Evolutionary conservation across 805 yeast genomes (phyloP).

Genomic region (Brettanomyces naardenensis): DNA sequence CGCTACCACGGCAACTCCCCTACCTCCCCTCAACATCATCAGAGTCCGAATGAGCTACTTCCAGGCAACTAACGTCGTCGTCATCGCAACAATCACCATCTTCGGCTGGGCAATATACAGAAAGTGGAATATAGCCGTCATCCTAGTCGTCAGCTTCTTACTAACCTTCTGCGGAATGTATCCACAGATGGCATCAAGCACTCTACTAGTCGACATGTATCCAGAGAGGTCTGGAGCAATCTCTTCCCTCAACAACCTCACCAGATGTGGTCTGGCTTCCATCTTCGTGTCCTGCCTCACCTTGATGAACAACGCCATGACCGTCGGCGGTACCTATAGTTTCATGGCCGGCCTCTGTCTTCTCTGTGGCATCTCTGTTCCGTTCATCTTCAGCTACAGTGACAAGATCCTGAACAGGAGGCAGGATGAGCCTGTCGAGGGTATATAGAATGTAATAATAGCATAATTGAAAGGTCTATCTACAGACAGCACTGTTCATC

Average conservation of each 20-base stretch:
- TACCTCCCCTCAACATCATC: not conserved
- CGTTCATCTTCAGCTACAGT: not conserved
- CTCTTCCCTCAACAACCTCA: slow-evolving; percentile 59
- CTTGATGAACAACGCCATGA: slow-evolving; percentile 46
- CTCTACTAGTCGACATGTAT: slow-evolving; percentile 63
- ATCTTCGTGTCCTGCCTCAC: slow-evolving; percentile 57
- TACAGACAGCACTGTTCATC: too few species aligned
- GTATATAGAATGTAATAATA: too few species aligned
- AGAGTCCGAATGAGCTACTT: not conserved
- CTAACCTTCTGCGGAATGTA: slow-evolving; percentile 52
- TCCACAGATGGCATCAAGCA: slow-evolving; percentile 47
- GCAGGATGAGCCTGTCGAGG: too few species aligned
- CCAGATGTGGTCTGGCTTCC: slow-evolving; percentile 64
- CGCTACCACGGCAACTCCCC: too few species aligned
- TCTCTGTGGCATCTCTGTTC: not conserved
- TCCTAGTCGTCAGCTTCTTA: slow-evolving; percentile 48
- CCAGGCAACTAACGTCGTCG: not conserved
- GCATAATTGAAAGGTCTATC: too few species aligned
- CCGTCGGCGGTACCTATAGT: slow-evolving; percentile 68
- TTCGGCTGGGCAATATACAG: slow-evolving; percentile 71
- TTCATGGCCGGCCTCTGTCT: slow-evolving; percentile 29
- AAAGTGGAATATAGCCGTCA: slow-evolving; percentile 40
- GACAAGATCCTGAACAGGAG: not conserved
- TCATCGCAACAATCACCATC: slow-evolving; percentile 24
- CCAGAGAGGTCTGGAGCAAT: slow-evolving; percentile 66